Base-by-base conservation (phyloP, 2,329 filamentous ascomycete genomes). In the Periconia digitata region DNA sequence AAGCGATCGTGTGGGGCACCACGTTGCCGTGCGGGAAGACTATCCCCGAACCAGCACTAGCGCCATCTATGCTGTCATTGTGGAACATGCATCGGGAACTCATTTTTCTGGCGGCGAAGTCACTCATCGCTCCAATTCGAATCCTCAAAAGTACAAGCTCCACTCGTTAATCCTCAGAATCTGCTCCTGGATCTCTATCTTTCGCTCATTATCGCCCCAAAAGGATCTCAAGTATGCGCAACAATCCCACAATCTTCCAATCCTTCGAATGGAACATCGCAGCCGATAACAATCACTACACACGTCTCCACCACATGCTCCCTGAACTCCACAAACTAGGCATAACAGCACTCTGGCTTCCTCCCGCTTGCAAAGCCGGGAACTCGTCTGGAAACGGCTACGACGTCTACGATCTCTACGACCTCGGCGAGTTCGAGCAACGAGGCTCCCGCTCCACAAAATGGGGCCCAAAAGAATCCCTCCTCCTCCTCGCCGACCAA, bases 331-430 rank as follows among this genome's bases (percentile, higher is more conserved):
- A 35, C 21, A 22, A 12, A 17, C 4, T 43, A 16, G 41, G 41
- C 10, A 20, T 43, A n/a, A 43, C 27, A 3, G 16, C 41, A 13
- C 17, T 43, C 20, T 43, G 41, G 41, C 41, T 43, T 8, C 41
- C 41, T 1, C 41, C 41, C 8, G 41, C 41, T 18, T 43, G 41
- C 20, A 43, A 43, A 43, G 41, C 41, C 27, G 41, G 41, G 1
- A 43, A 43, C 41, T 43, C 41, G 6, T 21, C 24, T 7, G 41
- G 41, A 10, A 43, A 43, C 18, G 41, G 41, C 41, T 43, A 43
- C 34, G 41, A 43, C 29, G 18, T 43, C 18, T 43, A 43, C 41
- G 41, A 43, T 29, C 41, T 43, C 41, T 43, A 43, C 41, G 41
- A 43, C 27, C 27, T 43, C 2, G 41, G 41, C 20, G 41, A 43